phyloP scores from a whole-genome alignment of 2,329 filamentous ascomycete species.

The Talaromyces sp. region DNA sequence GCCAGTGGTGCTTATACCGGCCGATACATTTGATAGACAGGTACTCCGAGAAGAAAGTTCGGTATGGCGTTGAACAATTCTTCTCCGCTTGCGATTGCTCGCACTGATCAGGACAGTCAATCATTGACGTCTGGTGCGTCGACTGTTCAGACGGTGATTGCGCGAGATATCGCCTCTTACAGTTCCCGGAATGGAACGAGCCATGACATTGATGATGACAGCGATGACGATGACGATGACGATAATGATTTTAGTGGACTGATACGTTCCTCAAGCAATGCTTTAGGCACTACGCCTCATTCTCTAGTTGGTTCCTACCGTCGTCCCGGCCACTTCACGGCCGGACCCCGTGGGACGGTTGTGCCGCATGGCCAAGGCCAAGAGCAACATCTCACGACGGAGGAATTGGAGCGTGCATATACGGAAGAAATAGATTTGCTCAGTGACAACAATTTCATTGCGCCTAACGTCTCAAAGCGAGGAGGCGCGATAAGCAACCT shows the following conservation, averaged over 20 bases:
- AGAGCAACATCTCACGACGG: conserved; percentile 45
- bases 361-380: conserved; percentile 50
- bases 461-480: conserved; percentile 46
- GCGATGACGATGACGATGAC: conserved; percentile 29
- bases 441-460: conserved; percentile 58
- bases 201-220: conserved; percentile 51
- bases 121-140: conserved; percentile 61
- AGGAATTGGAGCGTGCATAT: conserved; percentile 53
- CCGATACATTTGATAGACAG: background rate
- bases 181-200: background rate
- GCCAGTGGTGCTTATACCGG: background rate
- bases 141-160: conserved; percentile 63
- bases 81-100: conserved; percentile 25
- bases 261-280: conserved; percentile 39
- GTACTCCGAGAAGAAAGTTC: conserved; percentile 27
- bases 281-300: conserved; percentile 36
- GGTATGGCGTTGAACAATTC: conserved; percentile 26
- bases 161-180: conserved; percentile 59
- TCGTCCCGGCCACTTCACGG: conserved; percentile 72
- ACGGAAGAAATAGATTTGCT: conserved; percentile 58
- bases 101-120: conserved; percentile 31
- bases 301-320: conserved; percentile 67
- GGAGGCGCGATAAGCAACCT: conserved; percentile 19
- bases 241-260: conserved; percentile 41
- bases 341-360: conserved; percentile 66